A percentile compares a stretch with the other conserved stretches of the same genome.
Conservation (phyloP, 1,284 basidiomycete genomes). For the Amylostereum areolatum region DNA sequence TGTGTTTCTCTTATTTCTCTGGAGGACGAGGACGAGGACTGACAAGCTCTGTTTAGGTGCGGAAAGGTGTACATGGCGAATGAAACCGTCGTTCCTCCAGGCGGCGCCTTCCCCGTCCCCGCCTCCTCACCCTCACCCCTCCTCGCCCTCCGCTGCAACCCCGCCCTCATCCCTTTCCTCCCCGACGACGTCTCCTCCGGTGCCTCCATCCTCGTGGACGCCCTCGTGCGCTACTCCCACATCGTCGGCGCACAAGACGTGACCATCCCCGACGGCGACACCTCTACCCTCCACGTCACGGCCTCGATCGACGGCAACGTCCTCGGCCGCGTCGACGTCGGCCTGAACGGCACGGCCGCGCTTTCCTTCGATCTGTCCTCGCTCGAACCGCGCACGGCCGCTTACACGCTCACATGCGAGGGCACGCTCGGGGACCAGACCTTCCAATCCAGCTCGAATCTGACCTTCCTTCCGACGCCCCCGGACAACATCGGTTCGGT, state of each 20-base stretch:
- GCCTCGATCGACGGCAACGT: constrained; percentile 34
- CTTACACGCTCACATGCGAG: constrained; percentile 49
- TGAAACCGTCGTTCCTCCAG: constrained; percentile 46
- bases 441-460: constrained; percentile 34
- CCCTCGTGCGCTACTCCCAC: constrained; percentile 43
- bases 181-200: constrained; percentile 38
- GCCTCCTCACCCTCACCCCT: constrained; percentile 42
- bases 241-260: constrained; percentile 45
- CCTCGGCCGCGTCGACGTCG: constrained; percentile 38
- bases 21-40: no score
- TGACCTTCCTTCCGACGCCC: constrained; percentile 58
- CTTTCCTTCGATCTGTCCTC: constrained; percentile 43
- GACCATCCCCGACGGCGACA: constrained; percentile 24
- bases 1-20: no score
- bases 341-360: constrained; percentile 45
- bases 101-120: constrained; percentile 54
- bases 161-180: constrained; percentile 64
- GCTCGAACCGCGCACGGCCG: constrained; percentile 36
- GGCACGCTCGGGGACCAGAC: constrained; percentile 35
- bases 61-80: constrained; percentile 58
- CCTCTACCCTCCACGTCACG: constrained; percentile 27
- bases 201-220: constrained; percentile 50
- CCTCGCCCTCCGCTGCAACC: constrained; percentile 62
- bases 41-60: constrained; percentile 44
- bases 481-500: constrained; percentile 33